Percentiles rank a stretch among this genome's conserved stretches.
Evolutionary conservation across 805 yeast genomes (phyloP).

Genomic region (Pichia pseudocactophila): DNA sequence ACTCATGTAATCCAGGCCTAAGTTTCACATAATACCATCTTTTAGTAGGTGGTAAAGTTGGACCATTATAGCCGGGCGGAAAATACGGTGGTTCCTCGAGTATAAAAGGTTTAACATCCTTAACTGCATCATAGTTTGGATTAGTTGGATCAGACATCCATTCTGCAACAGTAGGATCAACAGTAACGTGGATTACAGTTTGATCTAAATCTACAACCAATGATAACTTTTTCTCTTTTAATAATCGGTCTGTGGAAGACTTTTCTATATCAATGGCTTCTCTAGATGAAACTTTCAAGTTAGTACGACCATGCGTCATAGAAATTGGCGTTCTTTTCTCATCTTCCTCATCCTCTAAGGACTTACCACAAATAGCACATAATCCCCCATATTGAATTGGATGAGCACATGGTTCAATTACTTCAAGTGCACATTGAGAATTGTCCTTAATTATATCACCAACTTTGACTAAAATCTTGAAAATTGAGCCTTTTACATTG

Average conservation of each 20-base stretch:
- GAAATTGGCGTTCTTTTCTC: slow-evolving; percentile 71
- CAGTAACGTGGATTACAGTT: slow-evolving; percentile 95
- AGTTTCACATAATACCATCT: slow-evolving; percentile 91
- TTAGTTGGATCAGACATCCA: slow-evolving; percentile 85
- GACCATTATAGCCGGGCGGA: slow-evolving; percentile 54
- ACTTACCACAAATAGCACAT: slow-evolving; percentile 86
- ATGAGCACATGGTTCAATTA: slow-evolving; percentile 83
- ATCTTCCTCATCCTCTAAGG: slow-evolving; percentile 61
- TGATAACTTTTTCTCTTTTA: slow-evolving; percentile 60
- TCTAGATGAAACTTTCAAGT: slow-evolving; percentile 69
- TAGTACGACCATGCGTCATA: slow-evolving; percentile 84
- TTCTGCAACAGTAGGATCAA: slow-evolving; percentile 93
- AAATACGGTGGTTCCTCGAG: slow-evolving; percentile 65
- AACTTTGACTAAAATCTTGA: slow-evolving; percentile 37
- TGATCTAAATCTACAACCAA: slow-evolving; percentile 95
- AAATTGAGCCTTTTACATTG: slow-evolving; percentile 69
- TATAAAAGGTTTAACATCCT: slow-evolving; percentile 70
- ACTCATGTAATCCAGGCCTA: slow-evolving; percentile 77
- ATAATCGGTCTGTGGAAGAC: slow-evolving; percentile 49
- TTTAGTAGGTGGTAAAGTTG: slow-evolving; percentile 45
- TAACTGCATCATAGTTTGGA: slow-evolving; percentile 77
- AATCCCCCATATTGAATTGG: slow-evolving; percentile 90
- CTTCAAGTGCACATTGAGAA: slow-evolving; percentile 38
- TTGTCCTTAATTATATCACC: slow-evolving; percentile 54
- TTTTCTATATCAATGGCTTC: slow-evolving; percentile 85